Conservation (phyloP, 2,329 filamentous ascomycete genomes). For the Pestalotiopsis sp. region DNA sequence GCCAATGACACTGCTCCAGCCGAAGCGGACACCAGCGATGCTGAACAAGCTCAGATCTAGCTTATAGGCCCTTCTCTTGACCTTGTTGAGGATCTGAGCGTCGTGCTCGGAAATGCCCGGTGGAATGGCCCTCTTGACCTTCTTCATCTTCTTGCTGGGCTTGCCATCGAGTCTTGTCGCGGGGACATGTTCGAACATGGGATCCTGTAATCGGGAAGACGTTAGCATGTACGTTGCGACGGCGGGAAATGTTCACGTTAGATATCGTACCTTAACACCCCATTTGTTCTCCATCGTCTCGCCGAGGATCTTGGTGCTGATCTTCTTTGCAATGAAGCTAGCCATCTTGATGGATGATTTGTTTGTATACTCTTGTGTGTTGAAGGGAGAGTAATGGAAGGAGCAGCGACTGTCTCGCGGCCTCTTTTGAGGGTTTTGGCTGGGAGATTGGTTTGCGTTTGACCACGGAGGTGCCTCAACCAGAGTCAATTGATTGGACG, state of each 20-base stretch:
- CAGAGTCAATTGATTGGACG: neutral
- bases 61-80: slow-evolving; percentile 82
- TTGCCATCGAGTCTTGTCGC: slow-evolving; percentile 70
- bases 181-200: slow-evolving; percentile 83
- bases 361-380: neutral
- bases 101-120: slow-evolving; percentile 84
- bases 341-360: slow-evolving; percentile 48
- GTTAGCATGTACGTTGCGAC: neutral
- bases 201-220: slow-evolving; percentile 65
- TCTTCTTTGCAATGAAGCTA: slow-evolving; percentile 52
- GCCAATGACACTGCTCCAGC: slow-evolving; percentile 86
- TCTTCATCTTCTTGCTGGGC: slow-evolving; percentile 74
- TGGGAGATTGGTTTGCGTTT: neutral
- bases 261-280: slow-evolving; percentile 17
- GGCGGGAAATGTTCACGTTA: slow-evolving; percentile 19
- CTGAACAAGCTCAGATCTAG: slow-evolving; percentile 86
- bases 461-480: neutral
- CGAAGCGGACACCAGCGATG: slow-evolving; percentile 80
- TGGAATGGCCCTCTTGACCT: slow-evolving; percentile 82
- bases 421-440: neutral
- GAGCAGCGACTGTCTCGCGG: neutral
- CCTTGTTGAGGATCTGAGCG: slow-evolving; percentile 78
- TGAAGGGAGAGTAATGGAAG: neutral
- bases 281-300: slow-evolving; percentile 61
- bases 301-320: slow-evolving; percentile 59